Evolutionary conservation across 768 basidiomycete genomes (phyloP), one percentile per base, ranked within the genome.

Genomic region (Hypsizygus marmoreus): DNA sequence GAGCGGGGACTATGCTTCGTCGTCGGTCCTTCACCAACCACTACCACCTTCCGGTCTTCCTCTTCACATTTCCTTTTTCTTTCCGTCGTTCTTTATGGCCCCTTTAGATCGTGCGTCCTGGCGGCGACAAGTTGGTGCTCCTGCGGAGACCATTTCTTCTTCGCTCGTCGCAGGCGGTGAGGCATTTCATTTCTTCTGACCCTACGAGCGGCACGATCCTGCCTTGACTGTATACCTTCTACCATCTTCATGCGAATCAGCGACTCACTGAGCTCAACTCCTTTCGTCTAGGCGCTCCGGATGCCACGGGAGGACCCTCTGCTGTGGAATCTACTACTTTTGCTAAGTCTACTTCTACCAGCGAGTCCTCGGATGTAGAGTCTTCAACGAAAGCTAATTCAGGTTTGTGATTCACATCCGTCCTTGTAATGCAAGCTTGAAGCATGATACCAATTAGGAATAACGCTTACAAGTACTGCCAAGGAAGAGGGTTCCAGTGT

Each of bases 61-160:
- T 25, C 46, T 38, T 46, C 28, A 4, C 16, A 32, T 40, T 38
- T 43, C 33, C 43, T 49, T 48, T 36, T 45, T 54, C 30, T 10
- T 43, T 49, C 45, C 24, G 23, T 32, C 38, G 20, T 32, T 46
- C 23, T 14, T 40, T 22, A 60, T 58, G 59, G 46, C 50, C 45
- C 57, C 53, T 33, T 43, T 51, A 40, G 44, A 14, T 49, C 24
- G 20, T 31, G 24, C 47, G 57, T 51, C 57, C 55, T 50, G 55
- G 57, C 41, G 55, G 53, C 59, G 52, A 37, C 45, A 50, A 42
- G 34, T 28, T 30, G 38, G 29, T 39, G 11, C 45, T 48, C 45
- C 47, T 46, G 41, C 26, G 19, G 43, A 43, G 39, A 26, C 40
- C 33, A 41, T 22, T 30, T 25, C 41, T 16, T 43, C 41, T 16